Base-by-base conservation (phyloP, 2,329 filamentous ascomycete species). In the Trichoderma sp. region DNA sequence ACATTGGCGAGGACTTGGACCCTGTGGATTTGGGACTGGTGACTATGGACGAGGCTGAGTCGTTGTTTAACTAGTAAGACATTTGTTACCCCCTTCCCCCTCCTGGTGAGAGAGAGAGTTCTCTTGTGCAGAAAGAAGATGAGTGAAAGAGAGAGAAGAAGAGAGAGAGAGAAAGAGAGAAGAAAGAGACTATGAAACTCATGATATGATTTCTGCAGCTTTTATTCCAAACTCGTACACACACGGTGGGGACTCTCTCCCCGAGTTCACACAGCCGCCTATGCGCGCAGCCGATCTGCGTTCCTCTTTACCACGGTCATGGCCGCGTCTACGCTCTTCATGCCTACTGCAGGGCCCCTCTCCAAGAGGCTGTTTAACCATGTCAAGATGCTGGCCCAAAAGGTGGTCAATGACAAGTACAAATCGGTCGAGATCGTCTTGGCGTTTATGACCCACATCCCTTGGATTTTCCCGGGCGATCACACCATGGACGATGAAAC, bases 221-320 rank as follows among this genome's bases (percentile, higher is more conserved):
- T 93, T 75, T 89, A 92, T 76, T 85, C 89, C 28, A 90, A 91
- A 64, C 85, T 93, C 6, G 88, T 91, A 2, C 91, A 93, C 78
- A 93, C 91, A 0, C 83, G 91, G 78, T 93, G 91, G 91, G 91
- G 91, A 0, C 86, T 93, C 9, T 91, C 93, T 74, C 90, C 90
- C 1, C 78, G 86, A 15, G 82, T 93, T 5, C 91, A 93, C 75
- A 92, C 88, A 0, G 83, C 88, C 20, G 80, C 85, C 1, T 93
- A 92, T 75, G 90, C 92, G 3, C 88, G 90, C 17, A 85, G 85
- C 2, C 88, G 90, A 62, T 93, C 91, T 0, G 87, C 90, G 1
- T 93, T 93, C 76, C 83, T 93, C 2, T 90, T 92, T 75, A 93
- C 91, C 0, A 92, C 91, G 1, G 88, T 93, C 64, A 85, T 92